Conservation (phyloP, 2,329 filamentous ascomycete genomes). For the Metarhizium robertsii region DNA sequence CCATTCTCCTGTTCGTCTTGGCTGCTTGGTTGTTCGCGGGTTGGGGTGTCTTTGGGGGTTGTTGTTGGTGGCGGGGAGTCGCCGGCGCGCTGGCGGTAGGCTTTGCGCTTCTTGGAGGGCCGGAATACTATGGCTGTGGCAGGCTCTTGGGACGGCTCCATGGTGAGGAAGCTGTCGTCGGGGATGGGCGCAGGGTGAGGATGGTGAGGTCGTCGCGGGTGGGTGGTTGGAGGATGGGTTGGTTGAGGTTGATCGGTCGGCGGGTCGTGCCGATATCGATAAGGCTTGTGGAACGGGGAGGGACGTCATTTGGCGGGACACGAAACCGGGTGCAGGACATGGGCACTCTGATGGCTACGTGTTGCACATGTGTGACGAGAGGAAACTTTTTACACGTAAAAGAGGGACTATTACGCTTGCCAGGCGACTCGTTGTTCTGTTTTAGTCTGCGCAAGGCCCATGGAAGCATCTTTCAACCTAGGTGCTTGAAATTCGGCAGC, state of each 20-base stretch:
- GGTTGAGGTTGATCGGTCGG: background rate
- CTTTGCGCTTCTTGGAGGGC: conserved; percentile 49
- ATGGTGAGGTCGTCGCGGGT: background rate
- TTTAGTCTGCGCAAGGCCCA: no score
- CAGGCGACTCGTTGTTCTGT: no score
- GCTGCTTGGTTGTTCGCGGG: background rate
- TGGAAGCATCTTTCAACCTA: no score
- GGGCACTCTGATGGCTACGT: no score
- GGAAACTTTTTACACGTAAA: no score
- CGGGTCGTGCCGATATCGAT: background rate
- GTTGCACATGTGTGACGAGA: no score
- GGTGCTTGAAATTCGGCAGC: no score
- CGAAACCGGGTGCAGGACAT: no score
- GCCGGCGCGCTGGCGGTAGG: conserved; percentile 42
- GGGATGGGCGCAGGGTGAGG: background rate
- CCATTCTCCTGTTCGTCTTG: conserved; percentile 2
- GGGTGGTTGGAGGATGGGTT: background rate
- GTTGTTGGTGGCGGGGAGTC: conserved; percentile 7
- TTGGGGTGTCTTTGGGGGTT: no score
- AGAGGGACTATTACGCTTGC: no score
- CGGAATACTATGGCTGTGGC: conserved; percentile 38
- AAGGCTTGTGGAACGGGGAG: background rate
- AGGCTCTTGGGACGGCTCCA: background rate
- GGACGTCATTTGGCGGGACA: no score
- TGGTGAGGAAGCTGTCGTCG: background rate